A percentile compares a stretch with the other conserved stretches of the same genome.
Evolutionary conservation across 306 rosid genomes (phyloP).

Genomic region (Cucurbita argyrosperma): DNA sequence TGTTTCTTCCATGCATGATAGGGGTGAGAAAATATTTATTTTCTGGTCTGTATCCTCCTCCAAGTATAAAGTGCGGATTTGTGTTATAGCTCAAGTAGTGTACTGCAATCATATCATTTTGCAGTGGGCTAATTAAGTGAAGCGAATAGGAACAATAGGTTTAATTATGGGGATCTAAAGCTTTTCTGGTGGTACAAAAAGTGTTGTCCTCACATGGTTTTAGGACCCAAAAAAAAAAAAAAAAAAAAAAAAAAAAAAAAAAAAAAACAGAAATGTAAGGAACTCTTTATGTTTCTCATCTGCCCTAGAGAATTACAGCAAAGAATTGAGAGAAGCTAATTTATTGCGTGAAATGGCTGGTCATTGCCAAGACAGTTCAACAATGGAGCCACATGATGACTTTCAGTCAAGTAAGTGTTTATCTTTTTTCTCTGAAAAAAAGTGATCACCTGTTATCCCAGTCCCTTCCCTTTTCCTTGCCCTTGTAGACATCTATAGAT

Average conservation of each 20-base stretch:
- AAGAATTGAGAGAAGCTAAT: constrained; percentile 8
- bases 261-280: background rate
- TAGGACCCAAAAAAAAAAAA: background rate
- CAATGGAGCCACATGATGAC: constrained; percentile 23
- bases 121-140: constrained; percentile 3
- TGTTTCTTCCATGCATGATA: background rate
- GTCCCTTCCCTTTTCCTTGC: background rate
- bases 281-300: background rate
- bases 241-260: background rate
- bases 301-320: constrained; percentile 8
- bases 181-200: background rate
- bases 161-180: background rate
- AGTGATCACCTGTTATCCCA: constrained; percentile 5
- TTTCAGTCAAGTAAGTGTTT: constrained; percentile 30
- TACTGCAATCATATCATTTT: background rate
- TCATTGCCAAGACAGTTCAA: constrained; percentile 18
- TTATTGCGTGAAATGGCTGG: constrained; percentile 13
- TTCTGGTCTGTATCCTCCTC: background rate
- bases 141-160: background rate
- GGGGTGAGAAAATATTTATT: background rate
- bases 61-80: background rate
- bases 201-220: background rate
- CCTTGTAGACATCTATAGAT: background rate
- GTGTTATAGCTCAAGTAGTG: background rate
- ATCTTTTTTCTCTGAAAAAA: background rate